phyloP scores from a whole-genome alignment of 371 early-diverging fungal genomes.

The Mucor sp. region DNA sequence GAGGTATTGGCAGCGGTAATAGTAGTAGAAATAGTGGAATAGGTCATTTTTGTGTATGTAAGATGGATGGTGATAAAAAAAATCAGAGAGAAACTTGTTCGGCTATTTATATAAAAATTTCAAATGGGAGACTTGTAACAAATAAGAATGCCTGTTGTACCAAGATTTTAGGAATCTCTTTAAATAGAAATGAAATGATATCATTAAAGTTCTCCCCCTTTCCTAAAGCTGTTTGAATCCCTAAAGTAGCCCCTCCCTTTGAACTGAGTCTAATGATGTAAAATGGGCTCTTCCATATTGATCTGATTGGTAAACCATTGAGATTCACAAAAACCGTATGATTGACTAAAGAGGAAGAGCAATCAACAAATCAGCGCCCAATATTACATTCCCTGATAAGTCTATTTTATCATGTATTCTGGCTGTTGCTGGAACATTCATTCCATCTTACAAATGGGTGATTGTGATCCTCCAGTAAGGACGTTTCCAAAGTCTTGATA shows the following conservation, averaged over 20 bases:
- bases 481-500: neutral
- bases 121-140: neutral
- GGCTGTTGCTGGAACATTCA: neutral
- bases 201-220: neutral
- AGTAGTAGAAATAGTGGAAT: neutral
- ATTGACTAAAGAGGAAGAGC: too few species aligned
- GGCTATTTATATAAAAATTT: neutral
- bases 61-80: neutral
- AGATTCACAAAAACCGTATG: neutral
- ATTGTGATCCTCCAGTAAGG: neutral
- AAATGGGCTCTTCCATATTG: neutral
- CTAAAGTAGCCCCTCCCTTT: neutral
- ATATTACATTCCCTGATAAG: neutral
- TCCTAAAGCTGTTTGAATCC: neutral
- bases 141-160: neutral
- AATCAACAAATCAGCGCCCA: neutral
- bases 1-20: neutral
- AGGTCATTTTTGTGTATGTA: conserved; percentile 1
- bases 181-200: conserved; percentile 3
- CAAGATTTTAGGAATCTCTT: neutral
- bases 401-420: neutral
- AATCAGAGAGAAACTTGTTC: neutral
- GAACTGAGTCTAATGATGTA: neutral
- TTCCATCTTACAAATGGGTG: neutral
- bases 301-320: neutral